phyloP scores from a whole-genome alignment of 2,329 filamentous ascomycete species.

The Colletotrichum siamense region DNA sequence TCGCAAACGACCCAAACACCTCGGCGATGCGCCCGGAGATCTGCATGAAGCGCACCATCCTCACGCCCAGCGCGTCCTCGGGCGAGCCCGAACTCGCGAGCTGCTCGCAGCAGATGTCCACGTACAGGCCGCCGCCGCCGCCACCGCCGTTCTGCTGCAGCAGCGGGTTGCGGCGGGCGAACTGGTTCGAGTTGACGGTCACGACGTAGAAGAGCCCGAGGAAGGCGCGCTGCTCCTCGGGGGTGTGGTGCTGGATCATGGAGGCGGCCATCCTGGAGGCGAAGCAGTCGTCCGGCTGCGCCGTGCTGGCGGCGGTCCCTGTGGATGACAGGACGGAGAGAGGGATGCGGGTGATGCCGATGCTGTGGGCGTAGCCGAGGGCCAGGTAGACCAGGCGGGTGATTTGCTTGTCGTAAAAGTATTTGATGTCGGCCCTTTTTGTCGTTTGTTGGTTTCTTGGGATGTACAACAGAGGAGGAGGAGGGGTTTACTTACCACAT shows the following conservation, averaged over 20 bases:
- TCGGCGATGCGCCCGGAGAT: constrained; percentile 39
- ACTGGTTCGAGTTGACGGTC: constrained; percentile 37
- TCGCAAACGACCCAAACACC: constrained; percentile 34
- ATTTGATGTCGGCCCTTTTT: constrained; percentile 39
- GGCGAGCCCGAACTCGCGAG: constrained; percentile 27
- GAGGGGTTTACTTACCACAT: constrained; percentile 44
- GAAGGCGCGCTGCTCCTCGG: constrained; percentile 43
- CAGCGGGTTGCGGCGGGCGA: constrained; percentile 37
- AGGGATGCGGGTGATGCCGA: constrained; percentile 37
- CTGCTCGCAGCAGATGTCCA: constrained; percentile 36
- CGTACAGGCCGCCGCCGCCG: constrained; percentile 24
- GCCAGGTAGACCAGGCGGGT: constrained; percentile 44
- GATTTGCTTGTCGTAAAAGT: constrained; percentile 38
- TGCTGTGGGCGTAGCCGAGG: constrained; percentile 45
- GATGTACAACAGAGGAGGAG: neutral
- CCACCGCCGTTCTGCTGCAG: constrained; percentile 22
- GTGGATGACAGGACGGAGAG: neutral
- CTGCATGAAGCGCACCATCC: constrained; percentile 38
- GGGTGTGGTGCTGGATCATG: constrained; percentile 20
- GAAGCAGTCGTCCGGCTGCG: constrained; percentile 13
- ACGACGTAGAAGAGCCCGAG: constrained; percentile 34
- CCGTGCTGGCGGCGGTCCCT: neutral
- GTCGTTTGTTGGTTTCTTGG: neutral
- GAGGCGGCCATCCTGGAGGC: neutral
- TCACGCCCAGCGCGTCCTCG: constrained; percentile 36